A percentile compares a stretch with the other conserved stretches of the same genome.
These are phyloP conservation scores for Gentiana dahurica DNA, from an alignment of 257 asterid species.

Conservation along the genomic window DNA sequence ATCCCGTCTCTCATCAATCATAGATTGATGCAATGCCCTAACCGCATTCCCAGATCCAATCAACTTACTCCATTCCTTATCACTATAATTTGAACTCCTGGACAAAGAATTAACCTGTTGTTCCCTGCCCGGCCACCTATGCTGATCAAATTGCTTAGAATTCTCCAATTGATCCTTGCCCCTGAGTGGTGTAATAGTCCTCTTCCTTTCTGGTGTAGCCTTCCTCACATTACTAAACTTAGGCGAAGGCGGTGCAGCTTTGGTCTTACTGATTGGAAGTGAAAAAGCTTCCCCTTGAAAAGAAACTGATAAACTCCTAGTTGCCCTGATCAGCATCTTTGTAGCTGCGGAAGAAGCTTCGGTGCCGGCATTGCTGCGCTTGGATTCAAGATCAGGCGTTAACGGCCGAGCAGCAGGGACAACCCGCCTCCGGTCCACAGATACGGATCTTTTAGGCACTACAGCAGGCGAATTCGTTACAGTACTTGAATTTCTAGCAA, in stretches of 20 bases:
- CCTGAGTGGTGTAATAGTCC: slow-evolving; percentile 48
- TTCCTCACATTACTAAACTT: slow-evolving; percentile 56
- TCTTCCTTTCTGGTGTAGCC: slow-evolving; percentile 68
- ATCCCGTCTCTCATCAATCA: slow-evolving; percentile 67
- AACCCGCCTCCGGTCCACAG: slow-evolving; percentile 71
- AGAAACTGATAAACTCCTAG: slow-evolving; percentile 85
- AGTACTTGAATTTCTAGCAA: slow-evolving; percentile 48
- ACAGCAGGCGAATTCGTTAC: slow-evolving; percentile 33
- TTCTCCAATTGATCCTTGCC: slow-evolving; percentile 65
- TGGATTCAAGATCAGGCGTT: slow-evolving; percentile 52
- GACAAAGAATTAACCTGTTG: slow-evolving; percentile 44
- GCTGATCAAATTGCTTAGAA: slow-evolving; percentile 68
- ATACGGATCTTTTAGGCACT: slow-evolving; percentile 68
- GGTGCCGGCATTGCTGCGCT: slow-evolving; percentile 22
- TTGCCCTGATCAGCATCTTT: slow-evolving; percentile 61
- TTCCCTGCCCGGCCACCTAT: slow-evolving; percentile 63
- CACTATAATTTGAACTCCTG: slow-evolving; percentile 57
- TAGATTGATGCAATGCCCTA: slow-evolving; percentile 44
- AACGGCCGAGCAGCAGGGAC: slow-evolving; percentile 36
- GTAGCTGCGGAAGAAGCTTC: slow-evolving; percentile 64
- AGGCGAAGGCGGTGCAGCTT: slow-evolving; percentile 63
- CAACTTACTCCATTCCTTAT: slow-evolving; percentile 35
- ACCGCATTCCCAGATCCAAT: slow-evolving; percentile 48
- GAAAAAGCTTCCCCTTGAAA: slow-evolving; percentile 91
- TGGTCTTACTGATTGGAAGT: slow-evolving; percentile 73